These are phyloP conservation scores for Flaveria ramosissima DNA, from an alignment of 129 eudicot genomes.

Conservation along the genomic window DNA sequence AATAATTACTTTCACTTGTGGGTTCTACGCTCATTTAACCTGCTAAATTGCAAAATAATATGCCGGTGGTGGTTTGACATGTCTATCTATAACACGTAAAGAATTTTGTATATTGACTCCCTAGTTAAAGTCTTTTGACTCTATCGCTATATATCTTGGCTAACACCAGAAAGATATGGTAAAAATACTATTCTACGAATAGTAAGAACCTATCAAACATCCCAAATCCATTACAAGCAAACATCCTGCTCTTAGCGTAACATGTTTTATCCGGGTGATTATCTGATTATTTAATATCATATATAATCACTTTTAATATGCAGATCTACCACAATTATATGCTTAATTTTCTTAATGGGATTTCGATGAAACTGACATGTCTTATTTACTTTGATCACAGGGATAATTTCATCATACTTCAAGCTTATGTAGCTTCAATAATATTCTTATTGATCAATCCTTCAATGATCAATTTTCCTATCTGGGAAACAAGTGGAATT, in stretches of 20 bases:
- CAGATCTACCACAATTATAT: not conserved
- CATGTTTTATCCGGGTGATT: too few species aligned
- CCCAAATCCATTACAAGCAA: not conserved
- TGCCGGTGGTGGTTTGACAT: too few species aligned
- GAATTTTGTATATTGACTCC: too few species aligned
- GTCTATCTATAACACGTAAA: too few species aligned
- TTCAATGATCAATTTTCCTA: constrained; percentile 53
- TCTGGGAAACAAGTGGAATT: constrained; percentile 58
- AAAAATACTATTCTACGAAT: not conserved
- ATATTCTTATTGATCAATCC: constrained; percentile 48
- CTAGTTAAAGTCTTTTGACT: too few species aligned
- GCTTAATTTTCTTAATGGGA: not conserved
- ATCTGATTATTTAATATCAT: not conserved
- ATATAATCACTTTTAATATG: not conserved
- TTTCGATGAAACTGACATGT: not conserved
- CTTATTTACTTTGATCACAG: constrained; percentile 37
- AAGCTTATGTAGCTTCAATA: constrained; percentile 62
- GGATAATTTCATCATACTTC: constrained; percentile 79
- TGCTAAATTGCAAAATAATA: too few species aligned
- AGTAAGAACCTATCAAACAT: too few species aligned
- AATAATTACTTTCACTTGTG: not conserved
- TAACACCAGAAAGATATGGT: not conserved
- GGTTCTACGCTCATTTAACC: too few species aligned
- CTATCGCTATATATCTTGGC: too few species aligned
- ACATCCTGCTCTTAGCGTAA: not conserved